These are phyloP conservation scores for Ambrosiella xylebori DNA, from an alignment of 2,329 filamentous ascomycete species.

Conservation along the genomic window DNA sequence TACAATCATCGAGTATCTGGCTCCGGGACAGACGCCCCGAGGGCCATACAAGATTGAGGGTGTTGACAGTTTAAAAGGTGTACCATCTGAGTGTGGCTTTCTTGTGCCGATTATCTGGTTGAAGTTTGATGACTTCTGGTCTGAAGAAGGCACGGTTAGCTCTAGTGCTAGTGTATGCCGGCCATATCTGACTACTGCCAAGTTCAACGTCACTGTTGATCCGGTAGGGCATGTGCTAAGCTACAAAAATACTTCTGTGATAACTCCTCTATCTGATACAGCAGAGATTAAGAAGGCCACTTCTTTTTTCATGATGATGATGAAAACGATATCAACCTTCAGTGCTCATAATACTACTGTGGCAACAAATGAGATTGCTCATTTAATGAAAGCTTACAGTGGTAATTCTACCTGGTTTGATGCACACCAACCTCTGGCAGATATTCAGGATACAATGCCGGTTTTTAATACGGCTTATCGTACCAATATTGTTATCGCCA, in stretches of 20 bases:
- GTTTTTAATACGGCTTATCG: neutral
- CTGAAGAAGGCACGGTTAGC: neutral
- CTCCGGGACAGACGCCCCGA: neutral
- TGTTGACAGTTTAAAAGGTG: no score
- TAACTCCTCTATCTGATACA: neutral
- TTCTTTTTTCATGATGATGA: neutral
- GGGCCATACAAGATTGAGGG: neutral
- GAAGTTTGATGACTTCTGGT: no score
- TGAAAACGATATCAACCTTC: neutral
- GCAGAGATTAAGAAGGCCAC: neutral
- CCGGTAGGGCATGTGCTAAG: slow-evolving; percentile 15
- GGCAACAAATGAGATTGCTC: neutral
- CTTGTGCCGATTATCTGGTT: neutral
- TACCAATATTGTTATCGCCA: neutral
- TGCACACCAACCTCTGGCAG: neutral
- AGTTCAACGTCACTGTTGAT: slow-evolving; percentile 22
- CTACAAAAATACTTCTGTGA: slow-evolving; percentile 6
- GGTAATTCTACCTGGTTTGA: neutral
- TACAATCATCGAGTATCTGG: no score
- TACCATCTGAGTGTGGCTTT: neutral
- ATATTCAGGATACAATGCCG: neutral
- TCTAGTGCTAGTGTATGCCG: slow-evolving; percentile 14
- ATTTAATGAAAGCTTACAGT: neutral
- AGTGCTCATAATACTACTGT: neutral
- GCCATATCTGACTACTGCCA: slow-evolving; percentile 18